phyloP scores from a whole-genome alignment of 495 filamentous ascomycete species.

The Penicillium egyptiacum region DNA sequence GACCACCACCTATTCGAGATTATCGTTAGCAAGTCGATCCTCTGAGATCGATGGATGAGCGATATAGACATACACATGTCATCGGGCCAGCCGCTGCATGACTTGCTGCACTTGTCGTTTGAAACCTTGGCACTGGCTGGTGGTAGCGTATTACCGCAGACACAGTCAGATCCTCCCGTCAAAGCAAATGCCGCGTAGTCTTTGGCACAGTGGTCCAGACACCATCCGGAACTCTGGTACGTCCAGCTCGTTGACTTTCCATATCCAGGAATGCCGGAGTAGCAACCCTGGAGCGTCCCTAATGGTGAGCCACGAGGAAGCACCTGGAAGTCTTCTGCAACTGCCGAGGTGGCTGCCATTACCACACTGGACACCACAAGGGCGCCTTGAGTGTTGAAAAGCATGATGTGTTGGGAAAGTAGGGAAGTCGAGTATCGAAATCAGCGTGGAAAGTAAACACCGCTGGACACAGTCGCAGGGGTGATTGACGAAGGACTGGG shows the following conservation, averaged over 20 bases:
- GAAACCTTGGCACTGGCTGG: constrained; percentile 38
- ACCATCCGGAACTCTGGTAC: constrained; percentile 53
- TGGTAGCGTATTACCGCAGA: constrained; percentile 49
- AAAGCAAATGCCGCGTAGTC: constrained; percentile 45
- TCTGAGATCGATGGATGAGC: neutral
- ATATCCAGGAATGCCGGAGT: constrained; percentile 34
- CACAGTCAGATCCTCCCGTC: constrained; percentile 44
- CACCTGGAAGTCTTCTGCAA: constrained; percentile 24
- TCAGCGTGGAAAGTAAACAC: constrained; percentile 12
- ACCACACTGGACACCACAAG: constrained; percentile 33
- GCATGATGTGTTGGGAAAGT: constrained; percentile 31
- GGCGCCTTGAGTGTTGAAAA: constrained; percentile 30
- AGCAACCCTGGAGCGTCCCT: constrained; percentile 35
- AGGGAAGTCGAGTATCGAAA: constrained; percentile 12
- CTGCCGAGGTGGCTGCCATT: constrained; percentile 24
- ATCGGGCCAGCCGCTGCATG: constrained; percentile 44
- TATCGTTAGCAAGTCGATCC: constrained; percentile 8
- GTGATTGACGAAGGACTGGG: constrained; percentile 34
- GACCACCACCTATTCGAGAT: constrained; percentile 43
- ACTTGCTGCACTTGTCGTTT: constrained; percentile 37
- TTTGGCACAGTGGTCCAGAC: constrained; percentile 37
- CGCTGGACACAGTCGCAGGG: constrained; percentile 29
- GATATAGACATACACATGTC: constrained; percentile 48
- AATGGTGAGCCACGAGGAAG: constrained; percentile 15
- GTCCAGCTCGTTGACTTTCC: constrained; percentile 25